Percentiles rank a stretch among this genome's conserved stretches.
phyloP scores from a whole-genome alignment of 495 filamentous ascomycete species.

The Aspergillus cavernicola region DNA sequence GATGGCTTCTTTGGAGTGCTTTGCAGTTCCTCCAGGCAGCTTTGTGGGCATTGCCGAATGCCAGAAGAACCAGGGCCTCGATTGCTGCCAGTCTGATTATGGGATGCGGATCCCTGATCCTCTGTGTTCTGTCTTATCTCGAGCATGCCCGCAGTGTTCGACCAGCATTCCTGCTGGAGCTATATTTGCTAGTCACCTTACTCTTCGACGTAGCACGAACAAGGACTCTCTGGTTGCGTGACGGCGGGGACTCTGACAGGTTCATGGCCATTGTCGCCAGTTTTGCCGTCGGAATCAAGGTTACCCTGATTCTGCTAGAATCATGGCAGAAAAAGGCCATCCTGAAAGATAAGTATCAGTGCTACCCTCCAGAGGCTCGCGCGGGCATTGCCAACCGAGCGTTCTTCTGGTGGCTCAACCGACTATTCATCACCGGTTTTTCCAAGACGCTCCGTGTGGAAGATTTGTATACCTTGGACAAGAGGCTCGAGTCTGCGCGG shows the following conservation, averaged over 20 bases:
- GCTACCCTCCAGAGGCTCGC: background rate
- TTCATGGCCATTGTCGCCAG: background rate
- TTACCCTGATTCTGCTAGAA: background rate
- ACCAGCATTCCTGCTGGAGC: background rate
- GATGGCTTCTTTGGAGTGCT: background rate
- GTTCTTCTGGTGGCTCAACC: conserved; percentile 14
- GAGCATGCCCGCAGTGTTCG: conserved; percentile 6
- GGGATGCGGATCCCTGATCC: background rate
- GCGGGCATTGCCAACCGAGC: background rate
- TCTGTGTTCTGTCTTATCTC: background rate
- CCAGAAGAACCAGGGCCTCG: background rate
- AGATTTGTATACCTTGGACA: conserved; percentile 2
- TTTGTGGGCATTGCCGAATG: background rate
- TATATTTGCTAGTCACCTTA: background rate
- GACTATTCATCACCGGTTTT: conserved; percentile 5
- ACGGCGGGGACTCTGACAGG: background rate
- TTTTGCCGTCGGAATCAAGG: background rate
- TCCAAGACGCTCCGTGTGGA: conserved; percentile 1
- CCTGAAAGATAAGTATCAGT: background rate
- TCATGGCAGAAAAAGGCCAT: background rate
- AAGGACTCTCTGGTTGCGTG: background rate
- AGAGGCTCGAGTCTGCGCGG: background rate
- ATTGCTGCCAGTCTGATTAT: background rate
- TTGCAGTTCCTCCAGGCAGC: background rate
- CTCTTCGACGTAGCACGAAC: background rate